Conservation (phyloP, 306 rosid genomes). For the Lupinus albus region DNA sequence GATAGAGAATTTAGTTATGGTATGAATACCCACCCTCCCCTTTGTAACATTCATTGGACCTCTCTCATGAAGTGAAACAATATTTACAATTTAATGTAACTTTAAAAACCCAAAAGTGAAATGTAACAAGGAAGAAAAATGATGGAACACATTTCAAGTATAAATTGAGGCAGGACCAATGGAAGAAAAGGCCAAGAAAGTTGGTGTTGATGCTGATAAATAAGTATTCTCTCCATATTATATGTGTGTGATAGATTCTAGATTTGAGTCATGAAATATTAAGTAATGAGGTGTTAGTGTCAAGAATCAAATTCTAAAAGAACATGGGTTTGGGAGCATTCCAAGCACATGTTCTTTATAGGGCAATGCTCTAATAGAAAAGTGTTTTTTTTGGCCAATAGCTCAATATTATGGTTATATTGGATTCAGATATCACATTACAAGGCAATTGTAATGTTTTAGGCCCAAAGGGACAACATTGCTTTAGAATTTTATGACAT, state of each 20-base stretch:
- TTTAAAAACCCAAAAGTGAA: too few relatives aligned
- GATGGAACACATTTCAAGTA: not conserved
- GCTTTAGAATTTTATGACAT: not conserved
- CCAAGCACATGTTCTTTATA: not conserved
- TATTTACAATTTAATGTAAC: too few relatives aligned
- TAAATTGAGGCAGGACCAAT: not conserved
- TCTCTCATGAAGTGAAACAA: too few relatives aligned
- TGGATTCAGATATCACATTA: not conserved
- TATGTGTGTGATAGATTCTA: slow-evolving; percentile 6
- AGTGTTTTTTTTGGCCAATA: not conserved
- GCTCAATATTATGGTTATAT: too few relatives aligned
- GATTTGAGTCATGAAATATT: slow-evolving; percentile 8
- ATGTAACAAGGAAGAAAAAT: not conserved
- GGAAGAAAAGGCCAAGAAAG: not conserved
- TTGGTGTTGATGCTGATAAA: not conserved
- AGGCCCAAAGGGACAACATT: not conserved
- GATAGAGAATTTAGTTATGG: too few relatives aligned
- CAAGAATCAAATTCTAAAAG: slow-evolving; percentile 46
- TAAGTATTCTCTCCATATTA: not conserved
- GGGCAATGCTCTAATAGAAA: not conserved
- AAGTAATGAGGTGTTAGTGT: not conserved
- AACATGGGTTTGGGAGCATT: not conserved
- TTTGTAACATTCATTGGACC: too few relatives aligned
- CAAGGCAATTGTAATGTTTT: not conserved
- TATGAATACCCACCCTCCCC: too few relatives aligned